Conservation (phyloP, 1,139 yeast species). For the Petasospora rhodanensis region DNA sequence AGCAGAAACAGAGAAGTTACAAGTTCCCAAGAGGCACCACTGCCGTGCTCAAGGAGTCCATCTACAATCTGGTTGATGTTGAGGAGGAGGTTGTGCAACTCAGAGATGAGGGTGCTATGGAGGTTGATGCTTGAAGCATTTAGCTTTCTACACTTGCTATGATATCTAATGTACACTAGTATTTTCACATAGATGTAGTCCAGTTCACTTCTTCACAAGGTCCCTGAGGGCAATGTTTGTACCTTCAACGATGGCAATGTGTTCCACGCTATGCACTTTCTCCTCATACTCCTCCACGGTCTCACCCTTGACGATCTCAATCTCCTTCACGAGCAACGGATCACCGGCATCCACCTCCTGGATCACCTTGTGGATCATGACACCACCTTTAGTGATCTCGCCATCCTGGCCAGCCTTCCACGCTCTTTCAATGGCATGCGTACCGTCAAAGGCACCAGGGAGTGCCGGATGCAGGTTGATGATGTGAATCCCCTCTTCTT, state of each 20-base stretch:
- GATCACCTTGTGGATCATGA: slow-evolving; percentile 94
- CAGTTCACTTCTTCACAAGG: slow-evolving; percentile 21
- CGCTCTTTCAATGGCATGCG: slow-evolving; percentile 93
- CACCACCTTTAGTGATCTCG: slow-evolving; percentile 74
- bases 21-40: slow-evolving; percentile 91
- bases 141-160: too few relatives aligned
- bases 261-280: slow-evolving; percentile 84
- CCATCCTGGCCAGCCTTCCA: slow-evolving; percentile 93
- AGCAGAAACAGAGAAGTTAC: slow-evolving; percentile 73
- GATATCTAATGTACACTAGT: too few relatives aligned
- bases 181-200: too few relatives aligned
- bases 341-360: slow-evolving; percentile 92
- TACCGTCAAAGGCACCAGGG: slow-evolving; percentile 96
- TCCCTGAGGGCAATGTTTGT: slow-evolving; percentile 55
- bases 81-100: slow-evolving; percentile 54
- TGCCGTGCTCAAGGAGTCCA: slow-evolving; percentile 64
- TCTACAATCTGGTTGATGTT: slow-evolving; percentile 63
- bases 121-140: slow-evolving; percentile 47
- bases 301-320: slow-evolving; percentile 68
- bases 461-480: slow-evolving; percentile 95
- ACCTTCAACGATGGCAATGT: slow-evolving; percentile 89
- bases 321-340: slow-evolving; percentile 77
- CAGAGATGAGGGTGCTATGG: slow-evolving; percentile 53
- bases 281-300: slow-evolving; percentile 72
- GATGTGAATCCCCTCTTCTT: slow-evolving; percentile 59